Evolutionary conservation across 768 basidiomycete genomes (phyloP).

Genomic region (Suillus weaverae): DNA sequence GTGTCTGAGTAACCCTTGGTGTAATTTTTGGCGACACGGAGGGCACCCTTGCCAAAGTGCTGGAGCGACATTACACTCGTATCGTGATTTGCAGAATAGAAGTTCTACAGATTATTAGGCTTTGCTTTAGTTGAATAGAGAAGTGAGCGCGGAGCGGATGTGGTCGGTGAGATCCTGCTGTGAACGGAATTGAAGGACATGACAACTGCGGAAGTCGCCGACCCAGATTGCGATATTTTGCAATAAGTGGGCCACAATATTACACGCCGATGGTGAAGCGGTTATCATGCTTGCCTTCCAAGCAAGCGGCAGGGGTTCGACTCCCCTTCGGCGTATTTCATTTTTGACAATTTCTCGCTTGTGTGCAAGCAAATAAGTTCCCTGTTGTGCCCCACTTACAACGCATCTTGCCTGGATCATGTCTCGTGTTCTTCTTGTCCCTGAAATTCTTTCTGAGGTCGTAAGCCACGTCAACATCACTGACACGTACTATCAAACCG

Average conservation of each 20-base stretch:
- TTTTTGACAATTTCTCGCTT: neutral
- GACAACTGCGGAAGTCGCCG: neutral
- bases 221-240: neutral
- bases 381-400: no score
- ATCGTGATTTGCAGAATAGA: constrained; percentile 1
- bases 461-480: neutral
- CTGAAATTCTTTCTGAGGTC: no score
- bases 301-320: constrained; percentile 76
- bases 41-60: constrained; percentile 80
- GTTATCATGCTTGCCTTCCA: constrained; percentile 95
- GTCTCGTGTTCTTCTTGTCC: neutral
- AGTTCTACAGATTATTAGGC: neutral
- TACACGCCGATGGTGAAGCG: constrained; percentile 76
- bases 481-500: neutral
- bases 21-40: constrained; percentile 92
- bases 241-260: neutral
- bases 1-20: constrained; percentile 95
- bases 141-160: neutral
- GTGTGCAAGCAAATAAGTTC: no score
- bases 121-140: neutral
- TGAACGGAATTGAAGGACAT: constrained; percentile 3
- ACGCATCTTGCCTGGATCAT: neutral
- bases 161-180: constrained; percentile 4
- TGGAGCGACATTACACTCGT: constrained; percentile 52
- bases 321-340: constrained; percentile 56